These are phyloP conservation scores for Tillandsia leiboldiana DNA, from an alignment of 176 grass and related monocot genomes.

Conservation along the genomic window DNA sequence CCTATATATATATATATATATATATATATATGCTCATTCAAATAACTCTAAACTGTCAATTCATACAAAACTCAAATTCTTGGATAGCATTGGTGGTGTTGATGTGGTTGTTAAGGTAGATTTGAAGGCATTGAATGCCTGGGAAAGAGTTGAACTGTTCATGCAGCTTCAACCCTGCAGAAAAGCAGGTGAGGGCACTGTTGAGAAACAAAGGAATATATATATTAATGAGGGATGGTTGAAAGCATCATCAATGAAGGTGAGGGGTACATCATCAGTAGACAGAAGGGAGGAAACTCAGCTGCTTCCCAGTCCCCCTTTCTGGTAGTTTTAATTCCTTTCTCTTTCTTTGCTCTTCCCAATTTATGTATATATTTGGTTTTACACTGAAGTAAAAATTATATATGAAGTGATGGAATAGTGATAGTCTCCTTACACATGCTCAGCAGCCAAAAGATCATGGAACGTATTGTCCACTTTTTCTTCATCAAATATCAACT, in stretches of 20 bases:
- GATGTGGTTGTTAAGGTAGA: conserved; percentile 33
- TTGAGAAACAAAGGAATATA: conserved; percentile 10
- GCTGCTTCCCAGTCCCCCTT: background rate
- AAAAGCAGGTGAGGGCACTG: background rate
- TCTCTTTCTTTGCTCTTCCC: background rate
- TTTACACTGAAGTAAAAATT: background rate
- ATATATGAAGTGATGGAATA: conserved; percentile 12
- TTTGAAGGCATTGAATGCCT: conserved; percentile 38
- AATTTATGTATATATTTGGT: background rate
- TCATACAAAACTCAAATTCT: conserved; percentile 2
- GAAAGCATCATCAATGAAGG: conserved; percentile 37
- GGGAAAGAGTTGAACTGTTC: background rate
- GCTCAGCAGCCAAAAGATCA: no score
- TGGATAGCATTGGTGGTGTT: background rate
- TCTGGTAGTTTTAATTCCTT: background rate
- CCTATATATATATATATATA: no score
- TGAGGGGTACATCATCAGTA: conserved; percentile 24
- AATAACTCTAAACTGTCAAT: background rate
- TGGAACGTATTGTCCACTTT: no score
- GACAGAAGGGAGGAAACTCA: conserved; percentile 54
- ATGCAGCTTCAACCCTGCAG: background rate
- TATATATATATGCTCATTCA: background rate
- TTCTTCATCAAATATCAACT: no score
- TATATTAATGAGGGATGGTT: background rate
- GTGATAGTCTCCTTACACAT: no score